phyloP scores from a whole-genome alignment of 345 rosid species.

The Erucastrum elatum region DNA sequence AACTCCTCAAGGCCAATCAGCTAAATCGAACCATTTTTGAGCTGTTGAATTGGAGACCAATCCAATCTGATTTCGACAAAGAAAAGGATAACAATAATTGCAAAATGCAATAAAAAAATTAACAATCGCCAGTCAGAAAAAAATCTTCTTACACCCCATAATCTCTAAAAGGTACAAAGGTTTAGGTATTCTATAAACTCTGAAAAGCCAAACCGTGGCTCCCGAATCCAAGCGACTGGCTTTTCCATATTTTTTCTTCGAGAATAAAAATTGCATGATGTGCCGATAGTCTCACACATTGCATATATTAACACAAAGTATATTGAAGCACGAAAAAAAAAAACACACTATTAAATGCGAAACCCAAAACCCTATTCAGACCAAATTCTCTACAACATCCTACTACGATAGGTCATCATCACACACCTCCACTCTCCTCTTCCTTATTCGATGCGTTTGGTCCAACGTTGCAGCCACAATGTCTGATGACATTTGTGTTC shows the following conservation, averaged over 20 bases:
- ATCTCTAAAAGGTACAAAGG: constrained; percentile 36
- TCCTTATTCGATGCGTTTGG: constrained; percentile 17
- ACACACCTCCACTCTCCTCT: constrained; percentile 6
- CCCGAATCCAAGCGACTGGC: constrained; percentile 37
- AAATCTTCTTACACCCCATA: constrained; percentile 15
- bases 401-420: constrained; percentile 29
- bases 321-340: constrained; percentile 19
- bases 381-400: constrained; percentile 38
- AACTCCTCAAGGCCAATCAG: background rate
- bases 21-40: background rate
- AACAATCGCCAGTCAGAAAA: constrained; percentile 11
- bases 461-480: constrained; percentile 28
- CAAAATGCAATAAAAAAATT: background rate
- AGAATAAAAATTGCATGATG: constrained; percentile 31
- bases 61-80: background rate
- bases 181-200: constrained; percentile 34
- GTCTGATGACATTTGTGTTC: constrained; percentile 11
- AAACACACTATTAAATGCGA: constrained; percentile 33
- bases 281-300: constrained; percentile 32
- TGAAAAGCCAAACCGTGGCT: constrained; percentile 30
- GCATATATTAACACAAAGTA: constrained; percentile 39
- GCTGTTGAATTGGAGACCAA: too few species aligned
- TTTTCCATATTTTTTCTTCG: background rate
- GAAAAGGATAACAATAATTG: background rate
- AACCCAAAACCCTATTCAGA: constrained; percentile 36